phyloP scores from a whole-genome alignment of 2,329 filamentous ascomycete genomes.

The Nemania sp. region DNA sequence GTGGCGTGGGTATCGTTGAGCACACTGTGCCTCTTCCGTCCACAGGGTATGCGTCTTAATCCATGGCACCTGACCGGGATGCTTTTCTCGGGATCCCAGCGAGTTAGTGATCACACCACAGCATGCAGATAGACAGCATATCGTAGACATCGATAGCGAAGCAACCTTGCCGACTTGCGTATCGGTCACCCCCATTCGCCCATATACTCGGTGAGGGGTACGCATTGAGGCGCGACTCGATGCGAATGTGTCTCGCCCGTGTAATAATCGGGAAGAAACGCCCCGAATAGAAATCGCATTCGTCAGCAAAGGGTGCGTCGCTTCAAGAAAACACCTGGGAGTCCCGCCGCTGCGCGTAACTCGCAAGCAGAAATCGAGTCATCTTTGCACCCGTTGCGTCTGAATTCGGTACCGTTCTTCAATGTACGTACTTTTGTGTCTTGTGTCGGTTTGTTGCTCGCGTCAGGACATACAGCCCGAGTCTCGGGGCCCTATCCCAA shows the following conservation, averaged over 20 bases:
- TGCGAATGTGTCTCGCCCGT: constrained; percentile 63
- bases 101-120: constrained; percentile 67
- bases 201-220: constrained; percentile 65
- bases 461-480: constrained; percentile 59
- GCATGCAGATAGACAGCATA: constrained; percentile 63
- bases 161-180: constrained; percentile 56
- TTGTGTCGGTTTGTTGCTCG: constrained; percentile 57
- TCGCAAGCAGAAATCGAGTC: constrained; percentile 44
- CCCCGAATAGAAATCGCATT: constrained; percentile 67
- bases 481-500: constrained; percentile 48
- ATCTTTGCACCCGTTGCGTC: constrained; percentile 65
- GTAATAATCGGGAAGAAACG: constrained; percentile 68
- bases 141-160: constrained; percentile 58
- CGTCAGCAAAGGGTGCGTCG: constrained; percentile 60
- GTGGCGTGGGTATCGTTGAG: constrained; percentile 5
- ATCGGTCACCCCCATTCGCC: constrained; percentile 62
- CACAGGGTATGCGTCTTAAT: constrained; percentile 17
- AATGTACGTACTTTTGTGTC: constrained; percentile 63
- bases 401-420: constrained; percentile 69
- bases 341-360: constrained; percentile 64
- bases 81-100: constrained; percentile 50
- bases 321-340: constrained; percentile 61
- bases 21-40: constrained; percentile 13
- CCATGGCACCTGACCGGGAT: constrained; percentile 22
- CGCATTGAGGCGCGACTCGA: constrained; percentile 66